Base-by-base conservation (phyloP, 805 yeast genomes). In the Metschnikowia amazonensis region DNA sequence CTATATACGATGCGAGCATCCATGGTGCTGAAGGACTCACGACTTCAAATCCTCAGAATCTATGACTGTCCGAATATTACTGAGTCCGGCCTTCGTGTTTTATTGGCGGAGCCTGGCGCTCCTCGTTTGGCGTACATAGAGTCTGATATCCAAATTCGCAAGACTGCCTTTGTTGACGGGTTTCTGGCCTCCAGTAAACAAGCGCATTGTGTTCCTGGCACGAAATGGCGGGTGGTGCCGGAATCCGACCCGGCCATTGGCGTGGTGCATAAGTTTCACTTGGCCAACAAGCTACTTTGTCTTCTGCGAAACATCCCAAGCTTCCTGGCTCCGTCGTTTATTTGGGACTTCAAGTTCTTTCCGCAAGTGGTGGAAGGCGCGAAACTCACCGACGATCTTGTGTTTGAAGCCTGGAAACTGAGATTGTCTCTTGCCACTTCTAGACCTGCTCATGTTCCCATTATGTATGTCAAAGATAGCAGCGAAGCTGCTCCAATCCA, bases 261-360 rank as follows among this genome's bases (percentile, higher is more conserved):
- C 11, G 16, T 41, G 8, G 41, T 63, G 10, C 36, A 44, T 6
- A 58, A 58, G 36, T 47, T 57, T 24, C 63, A 67, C 9, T 44
- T 67, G 27, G 65, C 62, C 0, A 50, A 60, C 34, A 64, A 62
- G 38, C 48, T 58, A 23, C 52, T 53, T 33, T 50, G 47, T 16
- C 36, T 63, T 10, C 52, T 50, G 51, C 41, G 52, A 17, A 42
- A 46, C 14, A 14, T 40, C 18, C 17, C 25, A 9, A 13, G 28
- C 6, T 23, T 36, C n/a, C 18, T 17, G 14, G 21, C 43, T 11
- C 27, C 45, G 7, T 16, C 24, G 17, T 21, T 46, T 2, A 23
- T 53, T 7, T 53, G 58, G 58, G 58, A 53, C 27, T 41, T 46
- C 43, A 60, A 51, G 49, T 44, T 53, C 34, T 51, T 45, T 24